Evolutionary conservation across 2,329 filamentous ascomycete genomes (phyloP).

Genomic region (Aspergillus sojae): DNA sequence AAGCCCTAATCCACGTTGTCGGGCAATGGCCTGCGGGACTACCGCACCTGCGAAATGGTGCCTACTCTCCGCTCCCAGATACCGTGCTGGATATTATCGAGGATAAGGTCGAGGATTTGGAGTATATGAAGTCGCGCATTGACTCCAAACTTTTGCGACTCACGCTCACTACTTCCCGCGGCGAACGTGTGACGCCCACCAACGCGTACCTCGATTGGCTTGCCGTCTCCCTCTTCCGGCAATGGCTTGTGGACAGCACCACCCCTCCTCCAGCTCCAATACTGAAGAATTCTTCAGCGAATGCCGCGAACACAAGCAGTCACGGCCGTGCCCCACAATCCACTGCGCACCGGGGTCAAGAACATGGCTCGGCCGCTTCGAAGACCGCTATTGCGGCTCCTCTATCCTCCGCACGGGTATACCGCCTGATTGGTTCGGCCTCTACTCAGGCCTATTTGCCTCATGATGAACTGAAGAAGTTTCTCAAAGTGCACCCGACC

Average conservation of each 20-base stretch:
- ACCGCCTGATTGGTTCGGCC: conserved; percentile 71
- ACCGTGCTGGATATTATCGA: conserved; percentile 85
- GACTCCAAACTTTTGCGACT: conserved; percentile 83
- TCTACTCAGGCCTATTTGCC: conserved; percentile 67
- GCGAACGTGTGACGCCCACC: conserved; percentile 77
- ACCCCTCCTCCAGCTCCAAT: conserved; percentile 66
- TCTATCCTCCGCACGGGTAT: conserved; percentile 65
- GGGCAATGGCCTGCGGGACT: conserved; percentile 88
- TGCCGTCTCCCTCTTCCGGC: conserved; percentile 80
- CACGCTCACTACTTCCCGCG: conserved; percentile 73
- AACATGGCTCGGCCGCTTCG: conserved; percentile 22
- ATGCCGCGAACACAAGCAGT: conserved; percentile 12
- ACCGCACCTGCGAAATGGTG: conserved; percentile 67
- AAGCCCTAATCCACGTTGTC: conserved; percentile 90
- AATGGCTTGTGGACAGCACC: conserved; percentile 91
- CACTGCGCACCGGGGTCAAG: conserved; percentile 11
- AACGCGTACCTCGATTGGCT: conserved; percentile 90
- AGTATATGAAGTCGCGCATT: conserved; percentile 76
- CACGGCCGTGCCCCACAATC: conserved; percentile 15
- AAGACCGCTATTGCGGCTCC: conserved; percentile 27
- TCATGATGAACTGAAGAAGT: conserved; percentile 88
- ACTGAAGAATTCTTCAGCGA: conserved; percentile 36
- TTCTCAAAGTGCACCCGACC: conserved; percentile 75
- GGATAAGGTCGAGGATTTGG: conserved; percentile 90
- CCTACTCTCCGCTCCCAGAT: conserved; percentile 64